A percentile compares a stretch with the other conserved stretches of the same genome.
Conservation (phyloP, 768 basidiomycete species). For the Pleurotus sapidus region DNA sequence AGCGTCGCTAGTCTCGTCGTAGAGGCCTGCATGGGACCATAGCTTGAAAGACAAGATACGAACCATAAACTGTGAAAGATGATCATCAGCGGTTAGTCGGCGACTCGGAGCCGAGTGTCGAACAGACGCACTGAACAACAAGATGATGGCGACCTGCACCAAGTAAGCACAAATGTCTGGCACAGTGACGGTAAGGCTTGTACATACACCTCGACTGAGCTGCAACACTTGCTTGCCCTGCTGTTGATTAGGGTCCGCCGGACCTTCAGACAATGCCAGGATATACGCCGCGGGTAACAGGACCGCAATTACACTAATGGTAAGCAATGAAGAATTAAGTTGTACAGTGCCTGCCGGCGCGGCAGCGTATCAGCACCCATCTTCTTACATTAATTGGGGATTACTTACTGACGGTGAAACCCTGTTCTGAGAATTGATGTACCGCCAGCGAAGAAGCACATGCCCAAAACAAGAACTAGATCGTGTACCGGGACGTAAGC, state of each 20-base stretch:
- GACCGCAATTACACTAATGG: constrained; percentile 76
- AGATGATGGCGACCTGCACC: constrained; percentile 66
- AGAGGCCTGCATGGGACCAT: constrained; percentile 71
- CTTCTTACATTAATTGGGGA: constrained; percentile 26
- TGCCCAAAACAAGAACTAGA: constrained; percentile 76
- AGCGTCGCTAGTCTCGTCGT: constrained; percentile 44
- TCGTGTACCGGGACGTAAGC: constrained; percentile 2
- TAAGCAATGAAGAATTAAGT: constrained; percentile 72
- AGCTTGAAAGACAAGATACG: constrained; percentile 78
- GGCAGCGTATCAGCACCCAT: background rate
- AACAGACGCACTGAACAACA: constrained; percentile 61
- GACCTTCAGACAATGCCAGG: constrained; percentile 29
- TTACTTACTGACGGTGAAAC: constrained; percentile 66
- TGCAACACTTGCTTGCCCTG: constrained; percentile 49
- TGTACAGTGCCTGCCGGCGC: constrained; percentile 51
- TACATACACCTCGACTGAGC: constrained; percentile 72
- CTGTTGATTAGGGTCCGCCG: constrained; percentile 21
- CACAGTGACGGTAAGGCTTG: background rate
- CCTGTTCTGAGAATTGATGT: constrained; percentile 76
- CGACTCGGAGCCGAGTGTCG: background rate
- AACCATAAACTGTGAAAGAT: constrained; percentile 52
- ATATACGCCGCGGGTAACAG: constrained; percentile 79
- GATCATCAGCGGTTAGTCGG: background rate
- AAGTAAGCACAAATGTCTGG: background rate
- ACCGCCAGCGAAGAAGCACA: constrained; percentile 90